Conservation (phyloP, 2,329 filamentous ascomycete species). For the Proliferodiscus dingleyae region DNA sequence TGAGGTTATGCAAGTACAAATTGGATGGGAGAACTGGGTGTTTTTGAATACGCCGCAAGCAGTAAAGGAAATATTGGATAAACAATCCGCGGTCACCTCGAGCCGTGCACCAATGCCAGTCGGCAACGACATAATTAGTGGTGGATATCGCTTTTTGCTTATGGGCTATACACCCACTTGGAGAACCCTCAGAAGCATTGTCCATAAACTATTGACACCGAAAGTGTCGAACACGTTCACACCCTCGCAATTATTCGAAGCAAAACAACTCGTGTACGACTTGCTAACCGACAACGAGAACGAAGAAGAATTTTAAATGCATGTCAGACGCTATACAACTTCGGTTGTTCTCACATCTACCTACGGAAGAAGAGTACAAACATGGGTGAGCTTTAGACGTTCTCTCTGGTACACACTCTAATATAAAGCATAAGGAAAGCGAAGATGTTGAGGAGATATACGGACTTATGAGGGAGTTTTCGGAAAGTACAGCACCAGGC, state of each 20-base stretch:
- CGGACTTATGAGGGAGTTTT: constrained; percentile 5
- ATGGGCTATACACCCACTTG: constrained; percentile 39
- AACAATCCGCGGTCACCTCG: constrained; percentile 33
- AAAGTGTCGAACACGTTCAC: constrained; percentile 36
- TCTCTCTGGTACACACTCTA: neutral
- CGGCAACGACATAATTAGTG: constrained; percentile 35
- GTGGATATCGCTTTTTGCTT: constrained; percentile 37
- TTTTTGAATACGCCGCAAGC: constrained; percentile 40
- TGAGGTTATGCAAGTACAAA: constrained; percentile 39
- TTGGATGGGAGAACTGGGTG: constrained; percentile 43
- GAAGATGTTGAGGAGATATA: constrained; percentile 17
- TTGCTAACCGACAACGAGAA: constrained; percentile 32
- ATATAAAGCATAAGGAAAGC: constrained; percentile 23
- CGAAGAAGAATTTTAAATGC: constrained; percentile 31
- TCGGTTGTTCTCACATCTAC: constrained; percentile 13
- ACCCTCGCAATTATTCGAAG: constrained; percentile 42
- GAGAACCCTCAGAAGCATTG: constrained; percentile 36
- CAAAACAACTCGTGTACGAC: constrained; percentile 40
- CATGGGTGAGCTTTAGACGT: neutral
- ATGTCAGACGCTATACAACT: constrained; percentile 8
- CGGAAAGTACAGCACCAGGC: constrained; percentile 33
- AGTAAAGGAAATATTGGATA: constrained; percentile 41
- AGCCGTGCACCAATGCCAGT: constrained; percentile 36
- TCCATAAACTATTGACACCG: constrained; percentile 35
- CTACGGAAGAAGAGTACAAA: constrained; percentile 6